Conservation (phyloP, 2,329 filamentous ascomycete genomes). For the Colletotrichum cordylinicola region DNA sequence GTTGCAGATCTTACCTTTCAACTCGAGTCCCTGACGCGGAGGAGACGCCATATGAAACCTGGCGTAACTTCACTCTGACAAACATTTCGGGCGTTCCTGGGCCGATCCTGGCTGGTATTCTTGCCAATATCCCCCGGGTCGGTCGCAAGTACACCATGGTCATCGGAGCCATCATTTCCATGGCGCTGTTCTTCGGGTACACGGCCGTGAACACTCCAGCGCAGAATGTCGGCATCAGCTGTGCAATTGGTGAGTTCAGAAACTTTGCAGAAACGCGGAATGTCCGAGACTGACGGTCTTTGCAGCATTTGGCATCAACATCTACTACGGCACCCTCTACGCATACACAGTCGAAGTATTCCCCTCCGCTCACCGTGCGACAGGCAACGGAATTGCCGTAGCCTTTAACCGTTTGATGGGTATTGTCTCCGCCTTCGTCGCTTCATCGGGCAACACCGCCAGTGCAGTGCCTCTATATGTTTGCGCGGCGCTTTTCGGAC, state of each 20-base stretch:
- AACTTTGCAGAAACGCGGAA: not conserved
- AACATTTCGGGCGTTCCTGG: slow-evolving; percentile 73
- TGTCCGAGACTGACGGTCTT: not conserved
- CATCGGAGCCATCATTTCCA: slow-evolving; percentile 69
- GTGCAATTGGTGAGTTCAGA: slow-evolving; percentile 47
- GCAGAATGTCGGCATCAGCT: slow-evolving; percentile 73
- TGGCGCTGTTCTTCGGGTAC: slow-evolving; percentile 78
- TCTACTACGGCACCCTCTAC: slow-evolving; percentile 75
- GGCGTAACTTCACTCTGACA: slow-evolving; percentile 76
- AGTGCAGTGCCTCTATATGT: slow-evolving; percentile 73
- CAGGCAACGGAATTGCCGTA: slow-evolving; percentile 76
- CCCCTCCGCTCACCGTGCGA: slow-evolving; percentile 73
- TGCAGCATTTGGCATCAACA: slow-evolving; percentile 69
- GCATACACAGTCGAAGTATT: slow-evolving; percentile 68
- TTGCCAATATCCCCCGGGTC: slow-evolving; percentile 64
- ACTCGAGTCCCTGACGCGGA: slow-evolving; percentile 1
- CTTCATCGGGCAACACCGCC: slow-evolving; percentile 62
- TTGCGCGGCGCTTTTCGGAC: slow-evolving; percentile 68
- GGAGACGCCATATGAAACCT: slow-evolving; percentile 49
- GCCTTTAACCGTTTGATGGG: slow-evolving; percentile 77
- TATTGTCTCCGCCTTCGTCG: slow-evolving; percentile 73
- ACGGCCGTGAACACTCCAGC: slow-evolving; percentile 67
- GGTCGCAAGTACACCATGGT: slow-evolving; percentile 71
- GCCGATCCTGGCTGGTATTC: slow-evolving; percentile 70
- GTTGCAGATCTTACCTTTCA: slow-evolving; percentile 1